Evolutionary conservation across 2,329 filamentous ascomycete species (phyloP).

Genomic region (Nigrospora oryzae): DNA sequence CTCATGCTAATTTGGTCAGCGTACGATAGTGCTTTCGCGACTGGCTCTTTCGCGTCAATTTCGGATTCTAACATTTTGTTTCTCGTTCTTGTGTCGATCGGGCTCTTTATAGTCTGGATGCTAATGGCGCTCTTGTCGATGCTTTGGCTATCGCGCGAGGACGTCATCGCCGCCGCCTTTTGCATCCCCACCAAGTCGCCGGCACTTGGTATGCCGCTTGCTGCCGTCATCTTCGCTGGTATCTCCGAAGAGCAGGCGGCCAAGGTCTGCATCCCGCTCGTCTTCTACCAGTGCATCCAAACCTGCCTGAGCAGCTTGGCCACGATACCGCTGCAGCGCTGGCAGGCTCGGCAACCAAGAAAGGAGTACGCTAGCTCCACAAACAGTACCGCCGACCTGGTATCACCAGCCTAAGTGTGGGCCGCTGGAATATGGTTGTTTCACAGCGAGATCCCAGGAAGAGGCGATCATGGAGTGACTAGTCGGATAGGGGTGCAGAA

Average conservation of each 20-base stretch:
- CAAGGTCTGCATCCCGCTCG: neutral
- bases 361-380: too few species aligned
- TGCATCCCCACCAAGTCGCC: neutral
- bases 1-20: neutral
- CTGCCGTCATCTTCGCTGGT: neutral
- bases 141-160: neutral
- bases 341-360: neutral
- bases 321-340: neutral
- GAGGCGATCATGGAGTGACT: too few species aligned
- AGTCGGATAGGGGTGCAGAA: too few species aligned
- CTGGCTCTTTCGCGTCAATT: neutral
- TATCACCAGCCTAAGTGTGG: too few species aligned
- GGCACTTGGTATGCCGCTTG: neutral
- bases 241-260: neutral
- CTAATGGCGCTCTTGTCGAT: neutral
- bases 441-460: too few species aligned
- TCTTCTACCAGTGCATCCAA: neutral
- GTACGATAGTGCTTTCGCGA: neutral
- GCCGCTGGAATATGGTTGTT: too few species aligned
- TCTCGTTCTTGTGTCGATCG: neutral
- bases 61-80: neutral
- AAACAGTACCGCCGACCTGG: too few species aligned
- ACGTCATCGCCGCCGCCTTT: neutral
- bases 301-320: neutral
- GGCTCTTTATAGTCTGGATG: neutral